Base-by-base conservation (phyloP, 805 yeast species). In the Groenewaldozyma salmanticensis region DNA sequence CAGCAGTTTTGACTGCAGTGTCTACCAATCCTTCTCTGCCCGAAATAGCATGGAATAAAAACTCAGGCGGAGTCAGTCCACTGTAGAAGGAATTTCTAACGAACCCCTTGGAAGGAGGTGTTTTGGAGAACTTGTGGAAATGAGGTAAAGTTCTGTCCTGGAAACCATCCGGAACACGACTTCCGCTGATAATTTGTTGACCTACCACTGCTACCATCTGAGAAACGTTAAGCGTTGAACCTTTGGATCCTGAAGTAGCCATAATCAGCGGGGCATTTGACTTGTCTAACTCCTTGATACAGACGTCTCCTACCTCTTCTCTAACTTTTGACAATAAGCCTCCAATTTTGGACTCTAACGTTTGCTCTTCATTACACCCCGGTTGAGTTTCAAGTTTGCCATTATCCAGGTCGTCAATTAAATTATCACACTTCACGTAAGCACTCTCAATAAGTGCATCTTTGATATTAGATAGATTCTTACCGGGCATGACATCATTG, bases 131-230 rank as follows among this genome's bases (percentile, higher is more conserved):
- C 64, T 94, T 92, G 37, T 85, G 78, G 68, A 92, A 92, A 66
- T 92, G 99, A 9, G 99, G 99, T 52, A 92, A 68, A 0, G 98
- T 86, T 64, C 99, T 79, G 66, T 92, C 97, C 64, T 92, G 97
- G 73, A 92, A 92, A n/a, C 99, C 99, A 71, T 92, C 95, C 19
- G 98, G 97, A 47, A 92, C 98, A 74, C 99, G 94, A 60, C 86
- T 84, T 64, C 99, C 99, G 3, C 95, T 80, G 52, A 92, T 92
- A 68, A 92, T 92, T 65, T 92, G 99, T 67, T 92, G 99, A 42
- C 98, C 98, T 21, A 92, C 98, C 59, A 90, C 96, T 0, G 99
- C 99, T 72, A 92, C 97, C 99, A 92, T 92, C 69, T 92, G 99
- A 11, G 98, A 92, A 22, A 92, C 98, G 62, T 92, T 92, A 48